Evolutionary conservation across 139 green algal genomes (phyloP), one percentile per base, ranked within the genome.

Genomic region (Picochlorum sp.): DNA sequence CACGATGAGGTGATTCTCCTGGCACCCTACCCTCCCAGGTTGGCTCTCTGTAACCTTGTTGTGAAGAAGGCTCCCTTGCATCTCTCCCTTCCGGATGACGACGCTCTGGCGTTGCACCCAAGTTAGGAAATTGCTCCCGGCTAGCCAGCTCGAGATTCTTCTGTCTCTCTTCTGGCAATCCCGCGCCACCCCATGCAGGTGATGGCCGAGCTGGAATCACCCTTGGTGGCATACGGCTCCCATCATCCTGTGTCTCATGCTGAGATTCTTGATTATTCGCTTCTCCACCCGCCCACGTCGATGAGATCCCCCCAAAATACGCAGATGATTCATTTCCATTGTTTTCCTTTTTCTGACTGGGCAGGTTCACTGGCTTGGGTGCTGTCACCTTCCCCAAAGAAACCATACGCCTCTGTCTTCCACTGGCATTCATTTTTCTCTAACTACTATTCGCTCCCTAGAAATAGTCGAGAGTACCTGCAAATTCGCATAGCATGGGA

Each of bases 351-450:
- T 71, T 76, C 30, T 81, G 73, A 62, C 64, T 76, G 20, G 77
- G 77, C 50, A 83, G 45, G 55, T 83, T 81, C 45, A 83, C 54
- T 9, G 77, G 77, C 50, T 83, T 83, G 26, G 77, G 77, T 18
- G 65, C 77, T 31, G 74, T 51, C 21, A 83, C 73, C 49, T 76
- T 77, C 34, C 77, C 77, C 45, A 83, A 55, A 52, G 72, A 81
- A 6, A 83, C 69, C 73, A 83, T 80, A 57, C 75, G 74, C 9
- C 72, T 66, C 28, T 63, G 49, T 52, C 71, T 65, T 65, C n/a
- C 6, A 34, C 51, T n/a, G 23, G 34, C 34, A 41, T 41, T 41
- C 34, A 41, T 41, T 41, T 11, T 41, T 41, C 2, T 4, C 34
- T 41, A 41, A 13, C 34, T 41, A 41, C 7, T 41, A 41, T 14